phyloP scores from a whole-genome alignment of 2,329 filamentous ascomycete species.

The Sporothrix luriei region DNA sequence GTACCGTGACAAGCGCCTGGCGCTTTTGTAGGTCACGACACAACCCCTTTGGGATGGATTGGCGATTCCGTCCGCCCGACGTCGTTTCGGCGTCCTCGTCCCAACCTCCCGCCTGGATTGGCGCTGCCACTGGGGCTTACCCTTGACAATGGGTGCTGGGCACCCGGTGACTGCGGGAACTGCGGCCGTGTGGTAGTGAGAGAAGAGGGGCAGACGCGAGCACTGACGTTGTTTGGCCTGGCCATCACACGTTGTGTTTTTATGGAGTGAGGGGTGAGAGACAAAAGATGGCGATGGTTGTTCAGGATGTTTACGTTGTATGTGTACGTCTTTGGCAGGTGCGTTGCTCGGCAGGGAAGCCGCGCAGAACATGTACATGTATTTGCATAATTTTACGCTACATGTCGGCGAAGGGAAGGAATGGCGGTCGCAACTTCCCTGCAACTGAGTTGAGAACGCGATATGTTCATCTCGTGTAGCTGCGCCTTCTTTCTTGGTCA shows the following conservation, averaged over 20 bases:
- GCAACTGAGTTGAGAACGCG: neutral
- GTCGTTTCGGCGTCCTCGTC: conserved; percentile 27
- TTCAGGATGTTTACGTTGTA: neutral
- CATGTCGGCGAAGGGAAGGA: neutral
- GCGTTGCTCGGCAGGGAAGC: neutral
- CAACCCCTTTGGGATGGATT: conserved; percentile 20
- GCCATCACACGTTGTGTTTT: conserved; percentile 23
- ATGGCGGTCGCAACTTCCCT: conserved; percentile 1
- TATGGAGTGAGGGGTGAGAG: conserved; percentile 2
- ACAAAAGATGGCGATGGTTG: neutral
- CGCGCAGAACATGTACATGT: neutral
- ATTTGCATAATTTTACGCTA: neutral
- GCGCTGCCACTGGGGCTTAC: conserved; percentile 17
- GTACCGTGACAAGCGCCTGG: conserved; percentile 26
- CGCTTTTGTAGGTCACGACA: conserved; percentile 1
- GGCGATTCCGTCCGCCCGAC: conserved; percentile 36
- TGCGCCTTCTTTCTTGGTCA: conserved; percentile 20
- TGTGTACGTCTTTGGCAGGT: neutral
- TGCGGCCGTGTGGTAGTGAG: conserved; percentile 13
- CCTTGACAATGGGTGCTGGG: conserved; percentile 14
- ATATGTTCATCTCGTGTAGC: neutral
- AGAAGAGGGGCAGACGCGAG: neutral
- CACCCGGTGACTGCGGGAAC: conserved; percentile 29
- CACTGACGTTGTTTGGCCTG: neutral
- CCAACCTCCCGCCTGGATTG: conserved; percentile 26